phyloP scores from a whole-genome alignment of 441 rosid species.

The Sinapis alba region DNA sequence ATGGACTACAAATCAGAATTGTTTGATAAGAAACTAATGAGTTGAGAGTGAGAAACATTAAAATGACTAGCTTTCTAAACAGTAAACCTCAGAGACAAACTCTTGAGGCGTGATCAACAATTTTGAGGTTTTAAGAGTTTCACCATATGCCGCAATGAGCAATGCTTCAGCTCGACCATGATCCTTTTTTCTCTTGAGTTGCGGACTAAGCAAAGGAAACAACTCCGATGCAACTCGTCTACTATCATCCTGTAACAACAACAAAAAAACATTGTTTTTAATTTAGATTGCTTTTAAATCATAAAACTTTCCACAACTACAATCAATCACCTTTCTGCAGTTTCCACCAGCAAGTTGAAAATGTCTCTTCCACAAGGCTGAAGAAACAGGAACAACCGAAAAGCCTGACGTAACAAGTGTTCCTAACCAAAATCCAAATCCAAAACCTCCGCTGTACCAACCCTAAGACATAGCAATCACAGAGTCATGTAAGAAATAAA shows the following conservation, averaged over 20 bases:
- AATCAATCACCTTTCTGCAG: neutral
- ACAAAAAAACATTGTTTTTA: neutral
- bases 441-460: conserved; percentile 1
- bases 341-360: neutral
- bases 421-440: neutral
- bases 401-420: neutral
- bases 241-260: neutral
- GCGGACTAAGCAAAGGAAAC: conserved; percentile 1
- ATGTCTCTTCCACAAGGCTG: neutral
- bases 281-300: neutral
- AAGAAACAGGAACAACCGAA: neutral
- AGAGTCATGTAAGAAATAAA: neutral
- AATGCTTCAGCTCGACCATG: neutral
- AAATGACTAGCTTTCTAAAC: neutral
- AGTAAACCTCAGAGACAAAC: neutral
- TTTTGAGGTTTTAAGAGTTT: neutral
- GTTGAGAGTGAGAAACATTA: neutral
- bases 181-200: neutral
- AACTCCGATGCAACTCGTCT: neutral
- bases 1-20: neutral
- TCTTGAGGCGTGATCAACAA: neutral
- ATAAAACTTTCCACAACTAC: neutral
- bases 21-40: neutral
- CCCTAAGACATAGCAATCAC: neutral
- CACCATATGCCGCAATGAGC: neutral